Evolutionary conservation across 2,329 filamentous ascomycete species (phyloP).

Genomic region (Hymenoscyphus fructigenus): DNA sequence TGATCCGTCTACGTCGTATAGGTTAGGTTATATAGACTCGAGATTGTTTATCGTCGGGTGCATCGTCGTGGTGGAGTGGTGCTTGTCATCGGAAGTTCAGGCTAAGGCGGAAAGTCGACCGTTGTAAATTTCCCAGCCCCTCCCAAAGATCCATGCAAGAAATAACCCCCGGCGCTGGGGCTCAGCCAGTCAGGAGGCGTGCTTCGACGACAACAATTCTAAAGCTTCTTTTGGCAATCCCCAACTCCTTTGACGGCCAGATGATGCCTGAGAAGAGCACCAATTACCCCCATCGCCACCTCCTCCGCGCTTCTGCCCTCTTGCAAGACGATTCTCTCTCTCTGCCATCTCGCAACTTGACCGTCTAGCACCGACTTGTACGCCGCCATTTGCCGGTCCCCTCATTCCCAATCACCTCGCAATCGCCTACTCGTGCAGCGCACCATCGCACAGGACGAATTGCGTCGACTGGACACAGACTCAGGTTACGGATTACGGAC

Average conservation of each 20-base stretch:
- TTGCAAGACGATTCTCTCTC: neutral
- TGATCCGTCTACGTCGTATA: too few species aligned
- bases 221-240: neutral
- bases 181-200: neutral
- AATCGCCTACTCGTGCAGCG: slow-evolving; percentile 5
- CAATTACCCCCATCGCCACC: slow-evolving; percentile 6
- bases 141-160: neutral
- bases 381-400: slow-evolving; percentile 5
- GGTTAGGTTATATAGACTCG: too few species aligned
- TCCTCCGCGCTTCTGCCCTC: slow-evolving; percentile 5
- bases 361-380: neutral
- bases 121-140: neutral
- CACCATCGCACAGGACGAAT: slow-evolving; percentile 2
- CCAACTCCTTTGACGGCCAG: neutral
- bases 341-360: neutral
- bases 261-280: neutral
- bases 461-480: slow-evolving; percentile 1
- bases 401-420: slow-evolving; percentile 3
- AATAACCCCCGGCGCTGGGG: neutral
- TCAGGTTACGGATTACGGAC: neutral
- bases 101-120: too few species aligned
- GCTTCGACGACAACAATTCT: neutral
- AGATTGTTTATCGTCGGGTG: too few species aligned
- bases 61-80: too few species aligned
- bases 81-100: too few species aligned